phyloP scores from a whole-genome alignment of 2,329 filamentous ascomycete genomes.

The Colletotrichum tamarilloi region DNA sequence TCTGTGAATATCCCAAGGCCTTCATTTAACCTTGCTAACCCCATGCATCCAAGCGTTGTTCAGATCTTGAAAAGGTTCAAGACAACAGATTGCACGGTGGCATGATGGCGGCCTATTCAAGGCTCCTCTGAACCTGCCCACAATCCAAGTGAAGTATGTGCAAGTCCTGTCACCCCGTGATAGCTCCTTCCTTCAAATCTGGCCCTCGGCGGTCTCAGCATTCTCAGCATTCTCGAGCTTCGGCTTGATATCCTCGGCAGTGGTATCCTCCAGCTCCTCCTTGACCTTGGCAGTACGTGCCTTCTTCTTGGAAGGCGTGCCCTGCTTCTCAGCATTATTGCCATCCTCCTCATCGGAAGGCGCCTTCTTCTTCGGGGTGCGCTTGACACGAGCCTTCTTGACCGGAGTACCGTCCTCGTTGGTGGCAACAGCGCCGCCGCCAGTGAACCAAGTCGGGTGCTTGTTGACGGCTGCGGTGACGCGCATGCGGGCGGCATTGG shows the following conservation, averaged over 20 bases:
- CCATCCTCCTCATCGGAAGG: background rate
- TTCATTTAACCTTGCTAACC: background rate
- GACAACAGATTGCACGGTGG: background rate
- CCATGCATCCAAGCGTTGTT: background rate
- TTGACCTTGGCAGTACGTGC: background rate
- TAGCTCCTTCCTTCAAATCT: too few relatives aligned
- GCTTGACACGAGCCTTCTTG: background rate
- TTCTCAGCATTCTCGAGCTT: too few relatives aligned
- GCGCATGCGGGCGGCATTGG: slow-evolving; percentile 20
- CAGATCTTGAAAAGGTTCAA: background rate
- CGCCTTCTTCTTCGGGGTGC: background rate
- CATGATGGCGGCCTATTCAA: background rate
- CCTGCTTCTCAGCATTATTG: background rate
- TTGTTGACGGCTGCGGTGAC: background rate
- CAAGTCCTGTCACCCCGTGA: background rate
- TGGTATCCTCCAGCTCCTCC: background rate
- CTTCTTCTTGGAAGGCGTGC: background rate
- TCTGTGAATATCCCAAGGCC: background rate
- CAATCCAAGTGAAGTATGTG: background rate
- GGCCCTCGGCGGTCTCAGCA: too few relatives aligned
- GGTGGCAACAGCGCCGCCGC: too few relatives aligned
- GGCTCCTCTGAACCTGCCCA: background rate
- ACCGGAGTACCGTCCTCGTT: background rate
- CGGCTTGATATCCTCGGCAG: too few relatives aligned
- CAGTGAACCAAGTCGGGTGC: slow-evolving; percentile 11